Conservation (phyloP, 2,329 filamentous ascomycete genomes). For the Aspergillus novoparasiticus region DNA sequence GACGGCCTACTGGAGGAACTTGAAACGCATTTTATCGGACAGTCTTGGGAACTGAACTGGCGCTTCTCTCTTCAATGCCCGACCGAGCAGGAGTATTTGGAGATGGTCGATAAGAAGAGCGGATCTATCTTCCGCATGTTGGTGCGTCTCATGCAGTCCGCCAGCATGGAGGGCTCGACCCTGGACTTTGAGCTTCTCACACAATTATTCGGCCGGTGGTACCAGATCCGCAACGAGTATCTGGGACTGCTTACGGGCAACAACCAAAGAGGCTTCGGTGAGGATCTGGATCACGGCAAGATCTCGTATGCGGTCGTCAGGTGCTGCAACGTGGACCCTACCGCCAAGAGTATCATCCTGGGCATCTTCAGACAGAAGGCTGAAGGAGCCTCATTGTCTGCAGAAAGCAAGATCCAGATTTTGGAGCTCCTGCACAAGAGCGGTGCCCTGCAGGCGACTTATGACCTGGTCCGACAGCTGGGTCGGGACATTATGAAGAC, state of each 20-base stretch:
- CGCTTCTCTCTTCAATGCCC: constrained; percentile 20
- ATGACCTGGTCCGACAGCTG: constrained; percentile 14
- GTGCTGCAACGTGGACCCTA: constrained; percentile 11
- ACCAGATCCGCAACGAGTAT: constrained; percentile 31
- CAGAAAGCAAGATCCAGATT: constrained; percentile 16
- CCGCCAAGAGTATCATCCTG: constrained; percentile 10
- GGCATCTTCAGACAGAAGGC: constrained; percentile 18
- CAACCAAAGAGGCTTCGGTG: constrained; percentile 33
- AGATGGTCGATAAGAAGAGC: constrained; percentile 30
- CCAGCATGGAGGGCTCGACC: constrained; percentile 10
- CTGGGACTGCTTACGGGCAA: constrained; percentile 19
- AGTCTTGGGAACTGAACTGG: constrained; percentile 26
- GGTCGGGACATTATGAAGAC: constrained; percentile 10
- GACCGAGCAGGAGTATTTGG: constrained; percentile 25
- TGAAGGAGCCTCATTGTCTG: constrained; percentile 5
- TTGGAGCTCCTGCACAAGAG: constrained; percentile 13
- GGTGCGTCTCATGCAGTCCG: constrained; percentile 21
- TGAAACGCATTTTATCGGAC: constrained; percentile 18
- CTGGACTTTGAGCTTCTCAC: constrained; percentile 19
- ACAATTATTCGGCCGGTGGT: constrained; percentile 23
- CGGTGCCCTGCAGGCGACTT: constrained; percentile 14
- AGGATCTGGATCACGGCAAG: constrained; percentile 47
- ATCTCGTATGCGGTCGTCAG: constrained; percentile 38
- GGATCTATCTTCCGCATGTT: constrained; percentile 27
- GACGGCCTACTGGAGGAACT: constrained; percentile 27